These are phyloP conservation scores for Aeminium ludgeri DNA, from an alignment of 495 filamentous ascomycete genomes.

Conservation along the genomic window DNA sequence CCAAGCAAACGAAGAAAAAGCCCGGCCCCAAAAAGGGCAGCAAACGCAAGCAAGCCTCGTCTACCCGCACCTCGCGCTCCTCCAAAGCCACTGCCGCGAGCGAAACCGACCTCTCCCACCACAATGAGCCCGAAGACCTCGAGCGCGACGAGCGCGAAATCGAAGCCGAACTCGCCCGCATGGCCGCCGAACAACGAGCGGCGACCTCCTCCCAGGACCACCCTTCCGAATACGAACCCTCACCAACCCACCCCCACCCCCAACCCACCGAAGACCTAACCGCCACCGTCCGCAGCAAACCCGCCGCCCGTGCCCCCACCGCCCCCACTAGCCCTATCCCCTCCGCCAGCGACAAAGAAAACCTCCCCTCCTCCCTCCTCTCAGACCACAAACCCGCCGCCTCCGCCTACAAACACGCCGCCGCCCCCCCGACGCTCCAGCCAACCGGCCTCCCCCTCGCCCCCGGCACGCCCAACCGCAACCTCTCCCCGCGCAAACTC, in stretches of 20 bases:
- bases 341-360: conserved; percentile 15
- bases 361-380: conserved; percentile 8
- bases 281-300: too few relatives aligned
- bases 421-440: neutral
- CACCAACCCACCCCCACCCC: neutral
- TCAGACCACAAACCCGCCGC: neutral
- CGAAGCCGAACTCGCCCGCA: conserved; percentile 13
- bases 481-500: conserved; percentile 3
- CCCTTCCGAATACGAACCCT: conserved; percentile 6
- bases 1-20: conserved; percentile 10
- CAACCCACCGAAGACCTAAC: too few relatives aligned
- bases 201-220: conserved; percentile 5
- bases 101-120: conserved; percentile 1
- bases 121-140: conserved; percentile 8
- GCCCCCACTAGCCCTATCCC: conserved; percentile 3
- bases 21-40: conserved; percentile 6
- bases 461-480: conserved; percentile 13
- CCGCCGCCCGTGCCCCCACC: too few relatives aligned
- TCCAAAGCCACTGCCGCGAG: conserved; percentile 8
- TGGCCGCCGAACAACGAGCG: conserved; percentile 9
- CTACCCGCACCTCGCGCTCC: conserved; percentile 8
- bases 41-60: conserved; percentile 12
- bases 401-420: neutral
- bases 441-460: conserved; percentile 12
- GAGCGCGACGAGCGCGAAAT: conserved; percentile 14